Percentiles rank a stretch among this genome's conserved stretches.
phyloP scores from a whole-genome alignment of 352 stramenopile genomes.

The Phytophthora macrochlamydospora region DNA sequence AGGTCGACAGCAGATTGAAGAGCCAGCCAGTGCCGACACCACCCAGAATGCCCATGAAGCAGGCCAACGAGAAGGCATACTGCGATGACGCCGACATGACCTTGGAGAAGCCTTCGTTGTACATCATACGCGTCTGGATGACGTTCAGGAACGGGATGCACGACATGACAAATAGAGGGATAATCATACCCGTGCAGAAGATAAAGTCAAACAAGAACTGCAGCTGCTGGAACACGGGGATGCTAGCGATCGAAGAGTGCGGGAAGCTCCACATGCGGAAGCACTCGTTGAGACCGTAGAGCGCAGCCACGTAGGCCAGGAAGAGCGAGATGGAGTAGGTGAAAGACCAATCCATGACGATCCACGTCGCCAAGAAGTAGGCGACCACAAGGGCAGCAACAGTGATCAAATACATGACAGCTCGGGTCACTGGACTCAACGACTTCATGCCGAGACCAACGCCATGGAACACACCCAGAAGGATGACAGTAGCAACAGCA shows the following conservation, averaged over 20 bases:
- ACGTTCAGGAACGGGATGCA: slow-evolving; percentile 79
- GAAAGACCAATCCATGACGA: slow-evolving; percentile 45
- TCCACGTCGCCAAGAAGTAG: slow-evolving; percentile 60
- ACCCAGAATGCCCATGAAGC: slow-evolving; percentile 69
- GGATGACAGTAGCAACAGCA: slow-evolving; percentile 52
- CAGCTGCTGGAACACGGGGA: slow-evolving; percentile 71
- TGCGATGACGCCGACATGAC: slow-evolving; percentile 82
- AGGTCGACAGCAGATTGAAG: slow-evolving; percentile 64
- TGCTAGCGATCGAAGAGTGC: slow-evolving; percentile 56
- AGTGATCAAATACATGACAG: slow-evolving; percentile 45
- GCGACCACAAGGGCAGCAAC: slow-evolving; percentile 33
- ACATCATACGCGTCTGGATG: slow-evolving; percentile 88
- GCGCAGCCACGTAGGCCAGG: slow-evolving; percentile 61
- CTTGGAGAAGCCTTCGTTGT: slow-evolving; percentile 85
- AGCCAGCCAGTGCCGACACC: slow-evolving; percentile 70
- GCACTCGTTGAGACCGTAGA: slow-evolving; percentile 81
- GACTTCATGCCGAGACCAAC: slow-evolving; percentile 55
- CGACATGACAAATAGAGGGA: slow-evolving; percentile 71
- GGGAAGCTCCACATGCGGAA: slow-evolving; percentile 75
- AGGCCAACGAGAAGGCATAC: slow-evolving; percentile 75
- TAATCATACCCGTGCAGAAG: slow-evolving; percentile 67
- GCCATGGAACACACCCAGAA: slow-evolving; percentile 51
- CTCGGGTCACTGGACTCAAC: slow-evolving; percentile 46
- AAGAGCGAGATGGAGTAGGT: slow-evolving; percentile 58
- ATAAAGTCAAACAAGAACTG: slow-evolving; percentile 83